Base-by-base conservation (phyloP, 2,329 filamentous ascomycete species). In the Aureobasidium uvarum region DNA sequence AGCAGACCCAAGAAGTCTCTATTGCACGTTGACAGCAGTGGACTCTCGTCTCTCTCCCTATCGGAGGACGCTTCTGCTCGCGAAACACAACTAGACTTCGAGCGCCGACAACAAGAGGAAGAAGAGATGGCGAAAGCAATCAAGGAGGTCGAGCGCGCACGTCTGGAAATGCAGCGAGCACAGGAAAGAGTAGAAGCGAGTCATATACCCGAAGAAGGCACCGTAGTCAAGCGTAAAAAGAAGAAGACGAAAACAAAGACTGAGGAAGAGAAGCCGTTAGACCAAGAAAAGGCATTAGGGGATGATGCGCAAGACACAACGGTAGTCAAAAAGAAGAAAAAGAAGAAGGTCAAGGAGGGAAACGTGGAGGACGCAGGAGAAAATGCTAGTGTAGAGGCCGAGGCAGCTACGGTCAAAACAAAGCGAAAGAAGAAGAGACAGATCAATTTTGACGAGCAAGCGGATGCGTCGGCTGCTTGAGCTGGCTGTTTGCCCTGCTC, bases 81-180 rank as follows among this genome's bases (percentile, higher is more conserved):
- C 41, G 67, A 67, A n/a, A 70, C 69, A 55, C 72, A 76, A 54
- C 80, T 84, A 55, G 85, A 90, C 66, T 82, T 86, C 59, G 89
- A 92, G 72, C 82, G 83, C 62, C 85, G 88, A 69, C 85, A 89
- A 73, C 85, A 85, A 18, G 92, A 96, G 73, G 92, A 97, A 67
- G 87, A 86, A 1, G 93, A 97, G 77, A 96, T 97, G 91, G 87
- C 86, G 51, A 87, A 86, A 72, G 95, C 94, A 10, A 87, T 97
- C 81, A 88, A 89, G 75, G 91, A 97, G 75, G 90, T 99, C 3
- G 94, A 98, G 79, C 83, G 88, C 60, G 79, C 96, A 66, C 83
- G 95, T 62, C 80, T 97, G 65, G 91, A 96, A 77, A 96, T 98
- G 92, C 90, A 93, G 77, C 81, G 90, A 65, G 88, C 87, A 43